Evolutionary conservation across 2,329 filamentous ascomycete genomes (phyloP).

Genomic region (Xylariaceae sp.): DNA sequence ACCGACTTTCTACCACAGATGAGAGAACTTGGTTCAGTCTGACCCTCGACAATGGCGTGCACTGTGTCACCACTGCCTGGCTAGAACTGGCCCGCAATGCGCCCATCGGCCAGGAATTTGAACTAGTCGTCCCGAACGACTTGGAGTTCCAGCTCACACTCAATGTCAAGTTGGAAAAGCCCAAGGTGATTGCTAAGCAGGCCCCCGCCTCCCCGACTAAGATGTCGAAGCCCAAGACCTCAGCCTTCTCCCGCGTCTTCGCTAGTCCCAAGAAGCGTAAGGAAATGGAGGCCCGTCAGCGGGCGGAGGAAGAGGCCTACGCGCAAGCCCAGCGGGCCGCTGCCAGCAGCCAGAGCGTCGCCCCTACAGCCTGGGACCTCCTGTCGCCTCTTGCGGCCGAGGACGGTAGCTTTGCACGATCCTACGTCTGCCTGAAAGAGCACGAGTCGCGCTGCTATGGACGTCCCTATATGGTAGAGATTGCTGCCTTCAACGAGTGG

Average conservation of each 20-base stretch:
- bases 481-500: slow-evolving; percentile 98
- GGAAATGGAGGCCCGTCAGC: slow-evolving; percentile 79
- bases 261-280: slow-evolving; percentile 95
- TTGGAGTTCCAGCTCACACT: slow-evolving; percentile 98
- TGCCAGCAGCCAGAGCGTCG: slow-evolving; percentile 54
- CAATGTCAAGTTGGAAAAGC: slow-evolving; percentile 88
- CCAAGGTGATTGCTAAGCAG: slow-evolving; percentile 51
- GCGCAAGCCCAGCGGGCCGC: slow-evolving; percentile 60
- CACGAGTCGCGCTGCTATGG: slow-evolving; percentile 86
- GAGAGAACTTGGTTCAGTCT: slow-evolving; percentile 92
- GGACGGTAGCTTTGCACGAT: slow-evolving; percentile 89
- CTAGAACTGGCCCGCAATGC: slow-evolving; percentile 86
- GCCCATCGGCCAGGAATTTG: slow-evolving; percentile 95
- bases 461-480: slow-evolving; percentile 78
- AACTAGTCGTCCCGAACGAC: slow-evolving; percentile 93
- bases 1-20: slow-evolving; percentile 42
- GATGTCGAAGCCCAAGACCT: slow-evolving; percentile 65
- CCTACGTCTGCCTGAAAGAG: slow-evolving; percentile 90
- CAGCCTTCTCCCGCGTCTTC: slow-evolving; percentile 86
- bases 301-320: slow-evolving; percentile 73
- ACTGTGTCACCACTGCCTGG: slow-evolving; percentile 96
- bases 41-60: slow-evolving; percentile 95
- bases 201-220: slow-evolving; percentile 57
- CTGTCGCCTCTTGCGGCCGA: slow-evolving; percentile 80
- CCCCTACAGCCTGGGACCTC: slow-evolving; percentile 77